Percentiles rank a stretch among this genome's conserved stretches.
phyloP scores from a whole-genome alignment of 2,329 filamentous ascomycete genomes.

The Beauveria pseudobassiana region DNA sequence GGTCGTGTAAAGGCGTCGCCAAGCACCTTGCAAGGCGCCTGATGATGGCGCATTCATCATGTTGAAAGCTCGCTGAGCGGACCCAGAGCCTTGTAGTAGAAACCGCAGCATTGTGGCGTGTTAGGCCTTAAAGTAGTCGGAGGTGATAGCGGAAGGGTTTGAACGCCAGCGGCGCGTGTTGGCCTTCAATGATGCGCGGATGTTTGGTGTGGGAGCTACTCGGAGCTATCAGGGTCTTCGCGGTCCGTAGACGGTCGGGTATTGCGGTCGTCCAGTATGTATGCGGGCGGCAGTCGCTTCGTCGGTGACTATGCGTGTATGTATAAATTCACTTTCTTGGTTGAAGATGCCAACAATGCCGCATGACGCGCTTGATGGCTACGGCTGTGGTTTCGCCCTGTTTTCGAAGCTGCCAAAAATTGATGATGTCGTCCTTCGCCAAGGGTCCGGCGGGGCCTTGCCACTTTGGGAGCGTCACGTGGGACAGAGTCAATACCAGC shows the following conservation, averaged over 20 bases:
- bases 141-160: background rate
- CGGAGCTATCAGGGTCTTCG: slow-evolving; percentile 9
- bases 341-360: background rate
- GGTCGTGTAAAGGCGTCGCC: slow-evolving; percentile 6
- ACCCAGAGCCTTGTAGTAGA: background rate
- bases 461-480: slow-evolving; percentile 3
- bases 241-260: background rate
- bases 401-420: slow-evolving; percentile 8
- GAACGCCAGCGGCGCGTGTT: background rate
- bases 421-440: slow-evolving; percentile 4
- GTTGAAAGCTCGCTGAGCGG: background rate
- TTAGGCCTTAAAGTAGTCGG: background rate
- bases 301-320: background rate
- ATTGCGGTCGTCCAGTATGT: background rate
- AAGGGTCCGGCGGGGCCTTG: slow-evolving; percentile 3
- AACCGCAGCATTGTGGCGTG: background rate
- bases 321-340: background rate
- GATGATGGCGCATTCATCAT: slow-evolving; percentile 2
- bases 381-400: background rate
- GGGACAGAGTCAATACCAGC: background rate
- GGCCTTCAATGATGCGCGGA: background rate
- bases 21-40: slow-evolving; percentile 6
- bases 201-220: background rate
- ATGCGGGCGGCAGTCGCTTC: background rate
- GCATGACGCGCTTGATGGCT: background rate